Evolutionary conservation across 139 green algal species (phyloP), one percentile per base, ranked within the genome.

Genomic region (Gonium pectorale): DNA sequence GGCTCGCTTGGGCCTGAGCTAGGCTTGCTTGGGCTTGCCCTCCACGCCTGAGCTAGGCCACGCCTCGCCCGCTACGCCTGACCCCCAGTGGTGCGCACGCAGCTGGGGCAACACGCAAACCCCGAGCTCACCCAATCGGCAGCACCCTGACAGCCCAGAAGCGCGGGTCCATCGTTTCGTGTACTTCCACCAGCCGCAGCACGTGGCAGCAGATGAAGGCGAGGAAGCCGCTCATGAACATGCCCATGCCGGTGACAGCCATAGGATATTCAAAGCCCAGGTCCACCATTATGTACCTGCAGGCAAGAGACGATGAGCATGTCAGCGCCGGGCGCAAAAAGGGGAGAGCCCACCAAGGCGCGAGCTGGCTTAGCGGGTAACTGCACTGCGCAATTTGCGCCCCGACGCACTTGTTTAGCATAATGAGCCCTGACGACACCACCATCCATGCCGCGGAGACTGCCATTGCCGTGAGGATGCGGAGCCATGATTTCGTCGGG

Each of bases 181-280:
- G 92, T 0, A 88, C 80, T 9, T 96, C 91, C 66, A 98, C 93
- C 6, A 95, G 24, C 1, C 73, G 87, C 17, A 95, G 71, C 9
- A 93, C 88, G 26, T 86, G 80, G 77, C 95, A 97, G 15, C 75
- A 89, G 6, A 96, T 17, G 72, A 84, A 96, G 64, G 70, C 87
- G 6, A 95, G 91, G 0, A 95, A 2, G 8, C 86, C 85, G 35
- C 79, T 91, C 67, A 71, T 82, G 11, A 80, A 27, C 95, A 98
- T 98, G 44, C 95, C 95, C 64, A 97, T 91, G 21, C 87, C 43
- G 19, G 88, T 94, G 0, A 96, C 83, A 2, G 86, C 83, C 90
- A 97, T 97, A 4, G 95, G 95, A 75, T 95, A 98, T 60, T 85
- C 85, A 73, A 98, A 98, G 0, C 86, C 84, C 2, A 92, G 56